Evolutionary conservation across 2,329 filamentous ascomycete genomes (phyloP).

Genomic region (Aspergillus puulaauensis): DNA sequence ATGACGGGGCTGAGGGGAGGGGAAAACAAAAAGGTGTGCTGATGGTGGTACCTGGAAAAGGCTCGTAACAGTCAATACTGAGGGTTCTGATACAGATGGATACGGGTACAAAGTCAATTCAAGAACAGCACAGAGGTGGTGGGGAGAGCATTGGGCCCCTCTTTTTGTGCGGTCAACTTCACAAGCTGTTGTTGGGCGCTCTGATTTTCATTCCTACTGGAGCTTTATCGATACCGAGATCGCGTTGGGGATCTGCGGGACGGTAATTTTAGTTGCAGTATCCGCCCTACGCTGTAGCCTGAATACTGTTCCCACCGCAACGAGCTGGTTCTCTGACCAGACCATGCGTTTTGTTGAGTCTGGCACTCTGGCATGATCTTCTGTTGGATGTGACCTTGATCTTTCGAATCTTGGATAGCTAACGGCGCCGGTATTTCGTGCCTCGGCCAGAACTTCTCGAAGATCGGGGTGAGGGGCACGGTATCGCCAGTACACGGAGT

Average conservation of each 20-base stretch:
- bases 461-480: not conserved
- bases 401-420: not conserved
- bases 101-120: conserved; percentile 11
- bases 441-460: not conserved
- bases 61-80: conserved; percentile 5
- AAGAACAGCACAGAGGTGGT: conserved; percentile 3
- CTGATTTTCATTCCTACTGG: conserved; percentile 15
- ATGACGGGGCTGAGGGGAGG: conserved; percentile 10
- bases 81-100: conserved; percentile 3
- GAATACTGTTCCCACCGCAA: conserved; percentile 19
- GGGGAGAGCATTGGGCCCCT: conserved; percentile 5
- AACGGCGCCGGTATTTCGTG: not conserved
- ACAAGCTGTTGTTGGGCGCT: conserved; percentile 5
- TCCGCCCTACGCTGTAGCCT: conserved; percentile 27
- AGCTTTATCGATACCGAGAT: conserved; percentile 9
- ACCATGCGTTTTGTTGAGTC: conserved; percentile 15
- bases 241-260: conserved; percentile 19
- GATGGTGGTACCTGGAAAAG: conserved; percentile 5
- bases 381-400: not conserved
- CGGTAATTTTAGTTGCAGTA: conserved; percentile 23
- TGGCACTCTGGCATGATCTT: not conserved
- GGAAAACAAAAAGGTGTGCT: conserved; percentile 8
- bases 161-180: conserved; percentile 5
- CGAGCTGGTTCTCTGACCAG: not conserved
- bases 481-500: not conserved